Conservation (phyloP, 306 rosid genomes). For the Carpinus fangiana region DNA sequence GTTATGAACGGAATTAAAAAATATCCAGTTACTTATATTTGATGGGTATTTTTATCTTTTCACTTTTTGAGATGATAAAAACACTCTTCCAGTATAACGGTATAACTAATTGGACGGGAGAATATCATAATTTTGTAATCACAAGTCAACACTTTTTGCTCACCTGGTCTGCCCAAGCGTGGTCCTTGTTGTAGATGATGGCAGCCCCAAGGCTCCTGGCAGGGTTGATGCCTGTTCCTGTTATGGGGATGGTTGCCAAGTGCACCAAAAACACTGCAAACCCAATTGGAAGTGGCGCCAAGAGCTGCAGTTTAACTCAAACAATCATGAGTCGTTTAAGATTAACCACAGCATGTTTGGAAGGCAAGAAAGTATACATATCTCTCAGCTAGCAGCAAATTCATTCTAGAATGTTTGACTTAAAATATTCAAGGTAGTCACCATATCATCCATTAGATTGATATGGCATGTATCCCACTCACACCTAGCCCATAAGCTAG, state of each 20-base stretch:
- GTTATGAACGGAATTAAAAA: too few species aligned
- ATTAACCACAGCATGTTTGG: neutral
- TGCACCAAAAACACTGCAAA: constrained; percentile 49
- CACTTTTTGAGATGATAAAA: too few species aligned
- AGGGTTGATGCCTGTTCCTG: constrained; percentile 50
- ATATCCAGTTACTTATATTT: too few species aligned
- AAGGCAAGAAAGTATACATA: neutral
- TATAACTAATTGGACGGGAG: too few species aligned
- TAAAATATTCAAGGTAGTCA: neutral
- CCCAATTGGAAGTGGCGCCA: constrained; percentile 53
- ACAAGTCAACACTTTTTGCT: neutral
- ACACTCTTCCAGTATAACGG: too few species aligned
- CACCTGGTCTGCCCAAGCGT: constrained; percentile 46
- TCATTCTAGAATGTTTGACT: neutral
- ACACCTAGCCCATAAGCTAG: too few species aligned
- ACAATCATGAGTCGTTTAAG: neutral
- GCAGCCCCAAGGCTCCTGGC: constrained; percentile 55
- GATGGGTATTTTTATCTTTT: too few species aligned
- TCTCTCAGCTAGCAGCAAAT: too few species aligned
- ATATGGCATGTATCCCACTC: too few species aligned
- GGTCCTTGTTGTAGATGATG: constrained; percentile 42
- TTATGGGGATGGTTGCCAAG: constrained; percentile 51
- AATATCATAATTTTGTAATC: too few species aligned
- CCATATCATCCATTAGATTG: neutral
- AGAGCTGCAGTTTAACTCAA: constrained; percentile 29